Evolutionary conservation across 768 basidiomycete species (phyloP).

Genomic region (Mrakia blollopis): DNA sequence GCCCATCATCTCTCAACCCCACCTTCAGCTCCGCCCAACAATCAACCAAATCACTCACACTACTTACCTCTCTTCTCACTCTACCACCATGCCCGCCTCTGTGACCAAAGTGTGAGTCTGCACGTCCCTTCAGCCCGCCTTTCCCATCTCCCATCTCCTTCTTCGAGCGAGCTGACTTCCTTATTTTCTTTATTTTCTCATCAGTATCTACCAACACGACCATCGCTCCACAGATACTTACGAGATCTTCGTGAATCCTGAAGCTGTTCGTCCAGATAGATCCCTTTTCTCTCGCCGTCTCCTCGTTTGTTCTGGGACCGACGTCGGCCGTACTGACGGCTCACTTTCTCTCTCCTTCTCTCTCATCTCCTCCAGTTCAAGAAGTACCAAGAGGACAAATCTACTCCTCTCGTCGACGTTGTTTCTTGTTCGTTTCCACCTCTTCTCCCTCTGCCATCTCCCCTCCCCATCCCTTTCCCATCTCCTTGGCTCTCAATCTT

Average conservation of each 20-base stretch:
- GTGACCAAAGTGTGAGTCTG: slow-evolving; percentile 26
- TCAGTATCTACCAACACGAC: slow-evolving; percentile 33
- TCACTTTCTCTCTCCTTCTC: neutral
- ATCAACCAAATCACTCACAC: neutral
- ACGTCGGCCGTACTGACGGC: no score
- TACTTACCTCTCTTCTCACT: neutral
- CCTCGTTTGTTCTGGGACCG: neutral
- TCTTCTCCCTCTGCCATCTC: no score
- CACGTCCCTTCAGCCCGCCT: neutral
- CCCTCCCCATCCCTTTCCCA: slow-evolving; percentile 36
- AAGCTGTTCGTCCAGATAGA: slow-evolving; percentile 19
- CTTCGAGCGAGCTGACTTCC: neutral
- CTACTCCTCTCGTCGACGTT: slow-evolving; percentile 27
- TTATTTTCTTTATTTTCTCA: neutral
- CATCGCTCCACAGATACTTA: slow-evolving; percentile 23
- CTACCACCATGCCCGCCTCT: slow-evolving; percentile 16
- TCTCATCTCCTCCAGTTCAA: slow-evolving; percentile 8
- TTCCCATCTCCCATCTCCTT: neutral
- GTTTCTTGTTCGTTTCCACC: slow-evolving; percentile 38
- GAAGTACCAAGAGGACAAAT: slow-evolving; percentile 31
- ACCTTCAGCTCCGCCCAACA: neutral
- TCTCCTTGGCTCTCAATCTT: slow-evolving; percentile 13
- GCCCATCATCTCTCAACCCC: no score
- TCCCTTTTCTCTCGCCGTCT: neutral
- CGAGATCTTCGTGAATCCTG: slow-evolving; percentile 30